A percentile compares a stretch with the other conserved stretches of the same genome.
Conservation (phyloP, 2,329 filamentous ascomycete genomes). For the Beauveria medogensis region DNA sequence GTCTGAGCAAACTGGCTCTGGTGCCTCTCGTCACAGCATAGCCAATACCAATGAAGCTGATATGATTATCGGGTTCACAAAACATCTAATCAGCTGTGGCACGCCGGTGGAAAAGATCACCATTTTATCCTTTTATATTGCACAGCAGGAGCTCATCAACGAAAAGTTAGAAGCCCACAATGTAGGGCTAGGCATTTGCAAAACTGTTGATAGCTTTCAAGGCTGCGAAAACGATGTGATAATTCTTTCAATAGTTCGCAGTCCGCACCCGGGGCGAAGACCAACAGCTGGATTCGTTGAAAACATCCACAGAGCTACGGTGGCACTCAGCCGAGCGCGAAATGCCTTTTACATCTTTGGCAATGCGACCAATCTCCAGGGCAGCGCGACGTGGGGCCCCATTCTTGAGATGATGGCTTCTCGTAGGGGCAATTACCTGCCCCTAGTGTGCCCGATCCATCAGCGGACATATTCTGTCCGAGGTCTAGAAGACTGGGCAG, state of each 20-base stretch:
- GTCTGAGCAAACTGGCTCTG: slow-evolving; percentile 54
- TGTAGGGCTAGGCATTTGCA: slow-evolving; percentile 35
- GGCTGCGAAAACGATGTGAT: slow-evolving; percentile 85
- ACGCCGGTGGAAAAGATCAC: slow-evolving; percentile 57
- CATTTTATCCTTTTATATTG: slow-evolving; percentile 80
- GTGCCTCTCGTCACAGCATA: slow-evolving; percentile 47
- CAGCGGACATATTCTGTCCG: not conserved
- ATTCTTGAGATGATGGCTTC: slow-evolving; percentile 31
- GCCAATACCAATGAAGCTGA: slow-evolving; percentile 64
- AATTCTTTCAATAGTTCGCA: slow-evolving; percentile 72
- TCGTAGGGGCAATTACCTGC: not conserved
- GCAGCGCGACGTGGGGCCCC: slow-evolving; percentile 31
- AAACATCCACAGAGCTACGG: slow-evolving; percentile 50
- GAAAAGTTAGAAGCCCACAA: slow-evolving; percentile 29
- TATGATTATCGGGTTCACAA: slow-evolving; percentile 66
- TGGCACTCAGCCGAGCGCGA: slow-evolving; percentile 60
- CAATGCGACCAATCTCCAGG: slow-evolving; percentile 50
- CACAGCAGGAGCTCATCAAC: slow-evolving; percentile 62
- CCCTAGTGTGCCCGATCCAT: not conserved
- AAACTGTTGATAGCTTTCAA: slow-evolving; percentile 83
- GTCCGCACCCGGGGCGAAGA: slow-evolving; percentile 36
- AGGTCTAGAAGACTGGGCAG: not conserved
- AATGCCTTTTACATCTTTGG: slow-evolving; percentile 81
- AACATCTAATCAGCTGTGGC: slow-evolving; percentile 65
- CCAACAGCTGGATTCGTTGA: slow-evolving; percentile 62